phyloP scores from a whole-genome alignment of 1,284 basidiomycete species.

The Chondrostereum purpureum region DNA sequence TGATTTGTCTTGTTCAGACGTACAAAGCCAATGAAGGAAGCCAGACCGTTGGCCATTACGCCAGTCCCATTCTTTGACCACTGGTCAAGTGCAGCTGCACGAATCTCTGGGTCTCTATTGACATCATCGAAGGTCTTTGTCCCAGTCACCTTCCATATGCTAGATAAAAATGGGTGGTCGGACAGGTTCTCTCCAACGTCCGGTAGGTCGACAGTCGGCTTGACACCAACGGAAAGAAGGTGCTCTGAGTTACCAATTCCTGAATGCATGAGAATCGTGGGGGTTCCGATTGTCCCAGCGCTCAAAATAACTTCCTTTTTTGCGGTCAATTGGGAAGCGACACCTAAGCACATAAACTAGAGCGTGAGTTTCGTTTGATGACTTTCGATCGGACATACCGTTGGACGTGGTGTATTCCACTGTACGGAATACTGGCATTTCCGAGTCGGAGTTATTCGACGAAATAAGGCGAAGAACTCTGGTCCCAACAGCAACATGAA shows the following conservation, averaged over 20 bases:
- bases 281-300: slow-evolving; percentile 17
- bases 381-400: no score
- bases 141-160: slow-evolving; percentile 14
- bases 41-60: slow-evolving; percentile 6
- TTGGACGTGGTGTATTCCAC: no score
- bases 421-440: not conserved
- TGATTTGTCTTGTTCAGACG: slow-evolving; percentile 7
- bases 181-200: slow-evolving; percentile 26
- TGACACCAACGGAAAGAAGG: slow-evolving; percentile 20
- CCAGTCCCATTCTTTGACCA: slow-evolving; percentile 13
- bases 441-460: not conserved
- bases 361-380: no score
- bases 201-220: slow-evolving; percentile 17
- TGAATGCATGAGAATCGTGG: slow-evolving; percentile 25
- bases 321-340: slow-evolving; percentile 7
- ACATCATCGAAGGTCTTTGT: slow-evolving; percentile 14
- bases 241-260: slow-evolving; percentile 22
- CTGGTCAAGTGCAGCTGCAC: slow-evolving; percentile 9
- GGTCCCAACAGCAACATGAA: slow-evolving; percentile 13
- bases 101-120: slow-evolving; percentile 14
- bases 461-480: slow-evolving; percentile 10
- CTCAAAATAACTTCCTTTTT: slow-evolving; percentile 19
- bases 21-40: slow-evolving; percentile 14
- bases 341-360: no score
- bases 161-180: slow-evolving; percentile 25